Percentiles rank a stretch among this genome's conserved stretches.
Evolutionary conservation across 495 filamentous ascomycete species (phyloP).

Genomic region (Massariosphaeria phaeospora): DNA sequence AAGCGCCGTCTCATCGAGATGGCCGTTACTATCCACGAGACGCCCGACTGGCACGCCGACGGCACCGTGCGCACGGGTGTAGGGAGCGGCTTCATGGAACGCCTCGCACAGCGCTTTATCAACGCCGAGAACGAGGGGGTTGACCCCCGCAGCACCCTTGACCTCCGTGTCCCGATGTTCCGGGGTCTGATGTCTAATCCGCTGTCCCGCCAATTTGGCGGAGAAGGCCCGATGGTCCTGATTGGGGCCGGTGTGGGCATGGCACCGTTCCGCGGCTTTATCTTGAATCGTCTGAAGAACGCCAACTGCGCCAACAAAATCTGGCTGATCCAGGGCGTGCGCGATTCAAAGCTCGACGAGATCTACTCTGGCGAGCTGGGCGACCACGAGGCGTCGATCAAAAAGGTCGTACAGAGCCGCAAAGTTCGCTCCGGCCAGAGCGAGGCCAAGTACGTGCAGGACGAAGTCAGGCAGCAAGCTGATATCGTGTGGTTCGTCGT

Average conservation of each 20-base stretch:
- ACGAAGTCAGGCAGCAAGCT: constrained; percentile 62
- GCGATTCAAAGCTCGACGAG: constrained; percentile 88
- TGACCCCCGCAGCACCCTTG: constrained; percentile 39
- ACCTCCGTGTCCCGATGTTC: constrained; percentile 88
- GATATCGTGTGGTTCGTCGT: constrained; percentile 96
- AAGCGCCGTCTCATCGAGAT: constrained; percentile 85
- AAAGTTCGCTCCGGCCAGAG: constrained; percentile 12
- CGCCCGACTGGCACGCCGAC: constrained; percentile 63
- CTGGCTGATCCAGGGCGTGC: constrained; percentile 96
- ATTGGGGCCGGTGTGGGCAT: constrained; percentile 96
- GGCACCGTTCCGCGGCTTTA: constrained; percentile 94
- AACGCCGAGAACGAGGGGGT: constrained; percentile 54
- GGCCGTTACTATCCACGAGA: constrained; percentile 89
- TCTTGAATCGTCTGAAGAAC: constrained; percentile 87
- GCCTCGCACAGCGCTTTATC: constrained; percentile 65
- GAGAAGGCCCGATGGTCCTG: constrained; percentile 93
- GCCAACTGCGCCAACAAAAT: constrained; percentile 99
- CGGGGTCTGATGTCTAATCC: constrained; percentile 98
- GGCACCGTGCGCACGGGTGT: constrained; percentile 39
- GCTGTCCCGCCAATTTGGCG: constrained; percentile 77
- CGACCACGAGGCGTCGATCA: constrained; percentile 85
- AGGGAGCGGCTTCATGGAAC: constrained; percentile 72
- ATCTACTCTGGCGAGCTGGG: constrained; percentile 96
- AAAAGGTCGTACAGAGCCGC: constrained; percentile 89
- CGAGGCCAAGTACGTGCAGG: constrained; percentile 43